Evolutionary conservation across 352 stramenopile species (phyloP).

Genomic region (Globisporangium iwayamae): DNA sequence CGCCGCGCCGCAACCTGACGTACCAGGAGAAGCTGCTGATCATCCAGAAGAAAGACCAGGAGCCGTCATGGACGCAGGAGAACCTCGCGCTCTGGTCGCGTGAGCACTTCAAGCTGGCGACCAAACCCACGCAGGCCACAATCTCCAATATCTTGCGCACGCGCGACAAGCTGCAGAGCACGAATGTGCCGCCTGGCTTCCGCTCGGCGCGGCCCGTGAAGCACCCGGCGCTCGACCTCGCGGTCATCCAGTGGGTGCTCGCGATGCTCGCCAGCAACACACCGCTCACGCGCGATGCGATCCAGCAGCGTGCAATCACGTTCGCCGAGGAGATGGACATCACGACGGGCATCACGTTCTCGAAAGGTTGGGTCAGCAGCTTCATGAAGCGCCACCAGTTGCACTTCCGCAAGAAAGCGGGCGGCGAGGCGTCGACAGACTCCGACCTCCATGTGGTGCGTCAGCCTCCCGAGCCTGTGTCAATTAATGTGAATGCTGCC

Average conservation of each 20-base stretch:
- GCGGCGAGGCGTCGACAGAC: conserved; percentile 3
- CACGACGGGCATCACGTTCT: conserved; percentile 40
- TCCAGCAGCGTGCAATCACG: conserved; percentile 32
- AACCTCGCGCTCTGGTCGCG: conserved; percentile 50
- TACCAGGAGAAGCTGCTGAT: conserved; percentile 59
- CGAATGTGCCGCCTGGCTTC: conserved; percentile 38
- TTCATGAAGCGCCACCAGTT: conserved; percentile 58
- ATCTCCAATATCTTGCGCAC: conserved; percentile 60
- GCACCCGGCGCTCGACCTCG: conserved; percentile 46
- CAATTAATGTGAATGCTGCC: neutral
- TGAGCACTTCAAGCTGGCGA: conserved; percentile 43
- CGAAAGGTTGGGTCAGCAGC: conserved; percentile 57
- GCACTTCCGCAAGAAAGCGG: conserved; percentile 27
- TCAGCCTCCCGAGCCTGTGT: conserved; percentile 11
- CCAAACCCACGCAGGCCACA: conserved; percentile 53
- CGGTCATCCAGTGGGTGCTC: conserved; percentile 44
- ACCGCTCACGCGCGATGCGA: conserved; percentile 27
- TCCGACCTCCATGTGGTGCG: conserved; percentile 13
- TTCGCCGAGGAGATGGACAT: conserved; percentile 39
- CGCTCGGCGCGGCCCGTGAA: conserved; percentile 42
- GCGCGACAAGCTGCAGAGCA: conserved; percentile 40
- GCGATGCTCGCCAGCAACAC: conserved; percentile 24
- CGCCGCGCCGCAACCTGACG: conserved; percentile 48
- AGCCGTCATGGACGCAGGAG: conserved; percentile 50
- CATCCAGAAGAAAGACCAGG: conserved; percentile 50